These are phyloP conservation scores for Testicularia cyperi DNA, from an alignment of 1,284 basidiomycete species.

Conservation along the genomic window DNA sequence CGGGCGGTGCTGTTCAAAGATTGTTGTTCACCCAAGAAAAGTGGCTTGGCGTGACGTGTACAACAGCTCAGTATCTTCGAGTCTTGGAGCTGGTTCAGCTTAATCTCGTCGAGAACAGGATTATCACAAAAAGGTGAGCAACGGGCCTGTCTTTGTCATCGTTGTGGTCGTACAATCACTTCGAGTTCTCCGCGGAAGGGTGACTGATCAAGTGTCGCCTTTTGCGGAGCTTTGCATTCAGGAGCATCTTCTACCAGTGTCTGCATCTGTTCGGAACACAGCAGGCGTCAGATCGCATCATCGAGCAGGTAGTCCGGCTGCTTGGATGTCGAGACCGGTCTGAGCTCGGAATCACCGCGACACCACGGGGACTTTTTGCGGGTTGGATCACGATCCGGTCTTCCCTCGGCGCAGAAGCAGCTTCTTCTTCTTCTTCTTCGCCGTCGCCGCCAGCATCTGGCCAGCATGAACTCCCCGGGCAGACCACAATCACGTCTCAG, in stretches of 20 bases:
- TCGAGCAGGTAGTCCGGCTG: slow-evolving; percentile 10
- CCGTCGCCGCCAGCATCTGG: too few relatives aligned
- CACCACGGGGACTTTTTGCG: slow-evolving; percentile 33
- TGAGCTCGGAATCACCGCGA: slow-evolving; percentile 37
- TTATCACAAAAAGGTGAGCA: slow-evolving; percentile 40
- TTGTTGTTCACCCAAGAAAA: neutral
- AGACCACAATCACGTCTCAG: neutral
- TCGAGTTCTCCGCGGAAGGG: too few relatives aligned
- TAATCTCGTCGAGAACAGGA: slow-evolving; percentile 4
- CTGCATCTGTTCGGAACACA: slow-evolving; percentile 37
- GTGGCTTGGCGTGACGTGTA: neutral
- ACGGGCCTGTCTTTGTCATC: neutral
- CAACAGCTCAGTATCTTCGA: slow-evolving; percentile 24
- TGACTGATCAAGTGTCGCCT: too few relatives aligned
- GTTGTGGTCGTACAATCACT: neutral
- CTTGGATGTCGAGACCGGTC: slow-evolving; percentile 5
- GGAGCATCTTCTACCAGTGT: slow-evolving; percentile 48
- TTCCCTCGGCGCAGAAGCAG: neutral
- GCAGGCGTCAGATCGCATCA: slow-evolving; percentile 27
- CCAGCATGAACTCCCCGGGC: too few relatives aligned
- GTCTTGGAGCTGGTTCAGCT: slow-evolving; percentile 31
- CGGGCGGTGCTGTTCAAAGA: too few relatives aligned
- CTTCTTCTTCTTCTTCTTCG: too few relatives aligned
- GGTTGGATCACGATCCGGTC: slow-evolving; percentile 16
- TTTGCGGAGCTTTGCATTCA: too few relatives aligned